These are phyloP conservation scores for Macadamia integrifolia DNA, from an alignment of 164 flowering plant species.

Conservation along the genomic window DNA sequence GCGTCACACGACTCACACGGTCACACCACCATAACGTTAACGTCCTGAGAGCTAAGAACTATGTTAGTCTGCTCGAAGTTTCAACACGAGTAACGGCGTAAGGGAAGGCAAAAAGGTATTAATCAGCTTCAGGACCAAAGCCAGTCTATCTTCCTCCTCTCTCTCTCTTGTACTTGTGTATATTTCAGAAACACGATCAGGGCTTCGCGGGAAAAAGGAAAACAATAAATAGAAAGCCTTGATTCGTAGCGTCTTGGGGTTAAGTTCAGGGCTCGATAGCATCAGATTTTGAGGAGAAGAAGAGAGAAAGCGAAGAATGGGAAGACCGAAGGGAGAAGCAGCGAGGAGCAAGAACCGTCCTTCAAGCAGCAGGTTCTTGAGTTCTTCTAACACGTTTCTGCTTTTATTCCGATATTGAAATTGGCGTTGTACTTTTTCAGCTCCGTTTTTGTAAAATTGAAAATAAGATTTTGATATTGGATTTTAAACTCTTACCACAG, in stretches of 20 bases:
- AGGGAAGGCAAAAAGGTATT: too few relatives aligned
- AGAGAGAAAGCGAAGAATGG: conserved; percentile 37
- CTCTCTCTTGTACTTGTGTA: too few relatives aligned
- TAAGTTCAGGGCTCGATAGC: background rate
- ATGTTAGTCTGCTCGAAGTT: too few relatives aligned
- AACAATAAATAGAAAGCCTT: too few relatives aligned
- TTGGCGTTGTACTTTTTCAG: background rate
- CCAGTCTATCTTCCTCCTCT: too few relatives aligned
- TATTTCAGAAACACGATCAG: too few relatives aligned
- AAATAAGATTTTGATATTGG: background rate
- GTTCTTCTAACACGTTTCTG: background rate
- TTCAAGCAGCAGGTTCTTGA: conserved; percentile 85
- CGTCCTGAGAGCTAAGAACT: too few relatives aligned
- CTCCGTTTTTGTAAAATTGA: background rate
- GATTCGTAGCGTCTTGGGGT: background rate
- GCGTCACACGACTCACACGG: too few relatives aligned
- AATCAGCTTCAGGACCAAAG: too few relatives aligned
- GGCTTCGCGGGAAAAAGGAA: too few relatives aligned
- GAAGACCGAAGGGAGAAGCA: conserved; percentile 77
- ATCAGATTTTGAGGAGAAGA: background rate
- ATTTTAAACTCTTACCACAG: conserved; percentile 21
- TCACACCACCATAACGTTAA: too few relatives aligned
- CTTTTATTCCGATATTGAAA: background rate
- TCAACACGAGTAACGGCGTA: too few relatives aligned
- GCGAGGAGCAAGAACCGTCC: conserved; percentile 77